Conservation (phyloP, 1,139 yeast genomes). For the Taiozyma sp. region DNA sequence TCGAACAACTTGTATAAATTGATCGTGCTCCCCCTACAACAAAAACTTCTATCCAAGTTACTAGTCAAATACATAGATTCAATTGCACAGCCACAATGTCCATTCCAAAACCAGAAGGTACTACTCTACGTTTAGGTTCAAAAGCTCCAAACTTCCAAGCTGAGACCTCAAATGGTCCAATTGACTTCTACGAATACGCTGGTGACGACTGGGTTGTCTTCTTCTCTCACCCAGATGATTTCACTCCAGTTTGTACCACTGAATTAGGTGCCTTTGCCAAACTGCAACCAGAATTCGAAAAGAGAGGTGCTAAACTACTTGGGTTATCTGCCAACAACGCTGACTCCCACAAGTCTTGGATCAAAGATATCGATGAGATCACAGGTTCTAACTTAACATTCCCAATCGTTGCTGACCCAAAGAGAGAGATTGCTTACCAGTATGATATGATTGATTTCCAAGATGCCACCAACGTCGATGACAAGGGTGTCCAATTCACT, state of each 20-base stretch:
- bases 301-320: constrained; percentile 69
- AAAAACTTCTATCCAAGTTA: neutral
- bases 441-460: constrained; percentile 78
- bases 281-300: constrained; percentile 74
- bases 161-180: constrained; percentile 67
- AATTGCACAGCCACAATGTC: constrained; percentile 15
- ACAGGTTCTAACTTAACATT: constrained; percentile 60
- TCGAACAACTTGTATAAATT: constrained; percentile 2
- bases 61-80: neutral
- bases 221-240: constrained; percentile 85
- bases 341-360: constrained; percentile 72
- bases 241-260: constrained; percentile 88
- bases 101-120: constrained; percentile 23
- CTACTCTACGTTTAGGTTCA: constrained; percentile 47
- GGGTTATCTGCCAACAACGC: constrained; percentile 74
- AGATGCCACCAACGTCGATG: constrained; percentile 54
- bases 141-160: constrained; percentile 77
- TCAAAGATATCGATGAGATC: constrained; percentile 75
- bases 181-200: constrained; percentile 70
- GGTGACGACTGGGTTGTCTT: constrained; percentile 75
- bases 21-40: neutral
- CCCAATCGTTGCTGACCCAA: constrained; percentile 79
- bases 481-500: constrained; percentile 58
- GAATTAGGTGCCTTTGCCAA: constrained; percentile 86
- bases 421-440: constrained; percentile 58